These are phyloP conservation scores for Hysterium pulicare DNA, from an alignment of 2,329 filamentous ascomycete species.

Conservation along the genomic window DNA sequence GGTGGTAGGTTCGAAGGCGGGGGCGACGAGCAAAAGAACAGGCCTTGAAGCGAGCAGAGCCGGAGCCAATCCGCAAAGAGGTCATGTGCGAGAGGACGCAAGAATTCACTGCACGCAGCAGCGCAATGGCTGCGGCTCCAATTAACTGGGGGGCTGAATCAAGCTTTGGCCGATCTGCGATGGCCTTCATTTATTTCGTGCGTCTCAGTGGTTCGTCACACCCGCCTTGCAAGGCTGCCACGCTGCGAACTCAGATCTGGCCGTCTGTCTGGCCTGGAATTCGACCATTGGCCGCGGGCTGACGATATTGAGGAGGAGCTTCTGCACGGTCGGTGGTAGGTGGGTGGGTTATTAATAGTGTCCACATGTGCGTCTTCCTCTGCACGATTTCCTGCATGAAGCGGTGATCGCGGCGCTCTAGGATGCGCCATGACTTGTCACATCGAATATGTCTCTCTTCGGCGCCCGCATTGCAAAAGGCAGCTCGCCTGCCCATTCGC, in stretches of 20 bases:
- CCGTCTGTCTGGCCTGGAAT: constrained; percentile 3
- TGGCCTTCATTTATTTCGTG: neutral
- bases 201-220: constrained; percentile 23
- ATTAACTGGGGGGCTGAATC: constrained; percentile 30
- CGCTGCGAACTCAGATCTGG: constrained; percentile 18
- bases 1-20: constrained; percentile 7
- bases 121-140: too few relatives aligned
- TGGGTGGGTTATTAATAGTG: constrained; percentile 29
- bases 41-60: neutral
- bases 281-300: constrained; percentile 6
- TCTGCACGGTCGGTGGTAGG: constrained; percentile 22
- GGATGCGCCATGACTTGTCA: constrained; percentile 1
- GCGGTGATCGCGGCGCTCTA: constrained; percentile 7
- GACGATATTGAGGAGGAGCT: constrained; percentile 5
- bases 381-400: constrained; percentile 16
- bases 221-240: constrained; percentile 28
- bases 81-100: neutral
- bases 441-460: too few relatives aligned
- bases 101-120: neutral
- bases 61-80: neutral
- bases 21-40: constrained; percentile 5
- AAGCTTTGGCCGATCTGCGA: constrained; percentile 22
- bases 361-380: constrained; percentile 6
- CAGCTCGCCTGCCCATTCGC: neutral
- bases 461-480: neutral